Conservation (phyloP, 2,329 filamentous ascomycete genomes). For the Scedosporium boydii region DNA sequence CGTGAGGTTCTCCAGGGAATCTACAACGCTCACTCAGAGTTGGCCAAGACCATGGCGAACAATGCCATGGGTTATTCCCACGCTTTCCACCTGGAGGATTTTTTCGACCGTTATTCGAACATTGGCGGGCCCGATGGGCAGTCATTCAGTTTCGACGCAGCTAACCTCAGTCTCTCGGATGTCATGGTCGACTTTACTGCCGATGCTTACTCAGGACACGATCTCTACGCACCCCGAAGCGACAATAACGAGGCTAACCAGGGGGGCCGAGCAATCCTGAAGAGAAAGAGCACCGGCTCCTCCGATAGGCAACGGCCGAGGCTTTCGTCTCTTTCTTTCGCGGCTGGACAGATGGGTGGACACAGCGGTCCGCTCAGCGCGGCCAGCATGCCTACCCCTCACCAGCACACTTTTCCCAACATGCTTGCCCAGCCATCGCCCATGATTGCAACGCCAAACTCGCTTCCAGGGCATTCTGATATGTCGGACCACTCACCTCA, state of each 20-base stretch:
- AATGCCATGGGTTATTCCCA: slow-evolving; percentile 61
- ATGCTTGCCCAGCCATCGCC: slow-evolving; percentile 28
- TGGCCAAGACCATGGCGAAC: slow-evolving; percentile 64
- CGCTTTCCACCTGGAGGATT: slow-evolving; percentile 78
- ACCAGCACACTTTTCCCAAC: slow-evolving; percentile 18
- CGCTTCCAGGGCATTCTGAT: slow-evolving; percentile 25
- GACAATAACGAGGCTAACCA: slow-evolving; percentile 15
- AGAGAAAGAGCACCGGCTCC: slow-evolving; percentile 28
- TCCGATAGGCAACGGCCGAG: neutral
- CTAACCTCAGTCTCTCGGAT: slow-evolving; percentile 64
- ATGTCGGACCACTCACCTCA: slow-evolving; percentile 18
- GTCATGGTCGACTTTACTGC: slow-evolving; percentile 50
- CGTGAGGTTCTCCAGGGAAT: slow-evolving; percentile 69
- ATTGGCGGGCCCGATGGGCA: slow-evolving; percentile 49
- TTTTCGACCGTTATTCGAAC: slow-evolving; percentile 69
- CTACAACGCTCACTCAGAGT: slow-evolving; percentile 67
- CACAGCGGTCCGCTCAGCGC: slow-evolving; percentile 5
- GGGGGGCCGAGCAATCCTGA: slow-evolving; percentile 31
- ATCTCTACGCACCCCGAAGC: slow-evolving; percentile 33
- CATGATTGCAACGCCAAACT: slow-evolving; percentile 28
- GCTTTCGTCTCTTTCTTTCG: slow-evolving; percentile 1
- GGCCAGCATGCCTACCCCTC: slow-evolving; percentile 19
- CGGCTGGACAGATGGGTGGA: slow-evolving; percentile 4
- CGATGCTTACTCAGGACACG: slow-evolving; percentile 43
- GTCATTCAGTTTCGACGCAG: slow-evolving; percentile 57